A percentile compares a stretch with the other conserved stretches of the same genome.
Conservation (phyloP, 495 filamentous ascomycete genomes). For the Aspergillus cavernicola region DNA sequence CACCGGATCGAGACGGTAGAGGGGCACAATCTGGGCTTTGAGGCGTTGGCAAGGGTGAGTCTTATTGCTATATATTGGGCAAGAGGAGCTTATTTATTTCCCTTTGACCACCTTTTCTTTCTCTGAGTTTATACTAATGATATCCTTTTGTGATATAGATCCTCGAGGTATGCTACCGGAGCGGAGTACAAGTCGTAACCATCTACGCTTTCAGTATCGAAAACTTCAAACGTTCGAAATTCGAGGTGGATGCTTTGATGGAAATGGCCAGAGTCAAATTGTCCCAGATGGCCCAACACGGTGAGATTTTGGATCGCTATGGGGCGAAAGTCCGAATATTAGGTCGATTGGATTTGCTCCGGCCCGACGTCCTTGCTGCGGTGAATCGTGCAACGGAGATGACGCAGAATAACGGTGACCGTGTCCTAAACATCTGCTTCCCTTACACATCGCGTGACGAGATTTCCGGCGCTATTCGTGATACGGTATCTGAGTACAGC, state of each 20-base stretch:
- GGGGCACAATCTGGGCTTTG: slow-evolving; percentile 95
- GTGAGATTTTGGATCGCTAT: slow-evolving; percentile 88
- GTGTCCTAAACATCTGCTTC: slow-evolving; percentile 92
- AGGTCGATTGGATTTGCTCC: slow-evolving; percentile 74
- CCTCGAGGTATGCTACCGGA: slow-evolving; percentile 96
- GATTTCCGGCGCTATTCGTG: slow-evolving; percentile 85
- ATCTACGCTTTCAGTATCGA: slow-evolving; percentile 98
- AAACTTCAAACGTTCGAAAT: slow-evolving; percentile 97
- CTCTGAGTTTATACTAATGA: neutral
- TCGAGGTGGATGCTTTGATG: slow-evolving; percentile 97
- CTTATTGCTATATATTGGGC: neutral
- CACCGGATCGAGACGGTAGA: slow-evolving; percentile 95
- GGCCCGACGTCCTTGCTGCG: slow-evolving; percentile 80
- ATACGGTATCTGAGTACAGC: slow-evolving; percentile 80
- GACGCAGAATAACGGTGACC: slow-evolving; percentile 77
- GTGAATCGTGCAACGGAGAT: slow-evolving; percentile 77
- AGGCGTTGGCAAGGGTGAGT: slow-evolving; percentile 78
- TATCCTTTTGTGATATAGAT: slow-evolving; percentile 49
- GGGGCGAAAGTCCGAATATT: slow-evolving; percentile 82
- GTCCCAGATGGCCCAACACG: slow-evolving; percentile 84
- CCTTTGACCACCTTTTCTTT: neutral
- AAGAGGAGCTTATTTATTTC: neutral
- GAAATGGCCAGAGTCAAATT: slow-evolving; percentile 96
- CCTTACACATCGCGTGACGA: slow-evolving; percentile 96
- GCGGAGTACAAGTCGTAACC: slow-evolving; percentile 88